Base-by-base conservation (phyloP, 257 asterid genomes). In the Oldenlandia corymbosa region DNA sequence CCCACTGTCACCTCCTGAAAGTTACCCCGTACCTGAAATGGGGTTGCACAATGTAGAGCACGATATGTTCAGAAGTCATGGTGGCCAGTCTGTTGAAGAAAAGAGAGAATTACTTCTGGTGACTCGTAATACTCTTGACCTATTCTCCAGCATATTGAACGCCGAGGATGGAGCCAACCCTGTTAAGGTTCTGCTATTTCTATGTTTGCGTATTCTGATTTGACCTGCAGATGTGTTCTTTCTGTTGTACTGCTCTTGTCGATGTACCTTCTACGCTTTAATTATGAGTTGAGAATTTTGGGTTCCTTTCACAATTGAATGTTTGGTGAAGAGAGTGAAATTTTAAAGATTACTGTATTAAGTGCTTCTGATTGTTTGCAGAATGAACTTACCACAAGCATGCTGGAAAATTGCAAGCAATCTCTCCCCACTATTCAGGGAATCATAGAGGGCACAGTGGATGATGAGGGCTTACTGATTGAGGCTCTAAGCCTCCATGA, bases 401-500 rank as follows among this genome's bases (percentile, higher is more conserved):
- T 91, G 89, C 45, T 84, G 66, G 89, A 75, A 59, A 91, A 84
- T 66, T 91, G 97, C 88, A 83, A 84, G 79, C 82, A 76, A 55
- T 91, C 87, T 17, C 80, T 84, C 59, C 80, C 91, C 24, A 77
- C 71, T 66, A 78, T 88, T 45, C 89, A 83, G 76, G 73, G 91
- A 73, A 80, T 91, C 37, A 79, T 86, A n/a, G 94, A 88, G 65
- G 86, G 64, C 78, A 91, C 96, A 1, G 72, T 88, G 2, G 95
- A 83, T 14, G 88, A 91, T 43, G 96, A 91, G 71, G 91, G 79
- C 53, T 78, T 91, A 82, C 86, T 91, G 64, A 85, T 91, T 36
- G 97, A 91, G 71, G 91, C 96, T 67, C 80, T 91, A 53, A 83
- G 85, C 73, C 91, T 91, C 67, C 93, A 85, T 0, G 97, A 91